phyloP scores from a whole-genome alignment of 2,329 filamentous ascomycete genomes.

The Cladophialophora carrionii region DNA sequence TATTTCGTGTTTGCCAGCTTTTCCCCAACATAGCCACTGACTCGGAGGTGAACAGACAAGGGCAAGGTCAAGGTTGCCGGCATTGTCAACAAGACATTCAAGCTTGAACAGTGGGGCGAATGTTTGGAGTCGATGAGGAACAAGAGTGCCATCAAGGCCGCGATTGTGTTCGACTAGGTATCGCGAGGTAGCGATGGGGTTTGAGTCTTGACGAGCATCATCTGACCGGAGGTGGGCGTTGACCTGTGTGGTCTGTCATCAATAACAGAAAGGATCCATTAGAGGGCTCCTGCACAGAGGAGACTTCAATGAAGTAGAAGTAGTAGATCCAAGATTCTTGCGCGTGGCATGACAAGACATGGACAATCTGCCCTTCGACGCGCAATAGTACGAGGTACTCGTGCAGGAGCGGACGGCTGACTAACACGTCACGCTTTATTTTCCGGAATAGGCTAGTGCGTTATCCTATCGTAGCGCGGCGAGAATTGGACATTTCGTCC shows the following conservation, averaged over 20 bases:
- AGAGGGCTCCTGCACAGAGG: neutral
- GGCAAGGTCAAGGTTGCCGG: constrained; percentile 58
- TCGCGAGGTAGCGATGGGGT: neutral
- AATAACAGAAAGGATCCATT: neutral
- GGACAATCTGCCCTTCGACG: neutral
- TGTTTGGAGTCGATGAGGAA: constrained; percentile 71
- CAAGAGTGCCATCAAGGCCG: constrained; percentile 74
- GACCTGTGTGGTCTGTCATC: neutral
- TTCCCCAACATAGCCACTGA: constrained; percentile 11
- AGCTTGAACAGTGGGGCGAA: constrained; percentile 72
- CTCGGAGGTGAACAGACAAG: constrained; percentile 40
- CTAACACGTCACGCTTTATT: neutral
- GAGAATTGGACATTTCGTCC: no score
- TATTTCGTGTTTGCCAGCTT: constrained; percentile 19
- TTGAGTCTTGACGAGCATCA: neutral
- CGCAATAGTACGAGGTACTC: no score
- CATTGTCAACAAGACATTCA: constrained; percentile 74
- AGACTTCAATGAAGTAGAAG: neutral
- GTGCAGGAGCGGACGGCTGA: neutral
- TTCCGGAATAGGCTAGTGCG: neutral
- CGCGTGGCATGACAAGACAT: neutral
- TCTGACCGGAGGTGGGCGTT: neutral
- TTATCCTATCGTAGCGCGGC: neutral
- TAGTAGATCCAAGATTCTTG: neutral
- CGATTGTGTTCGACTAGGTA: constrained; percentile 65